Conservation (phyloP, 192 early-diverging fungal genomes). For the Endogone sp. region DNA sequence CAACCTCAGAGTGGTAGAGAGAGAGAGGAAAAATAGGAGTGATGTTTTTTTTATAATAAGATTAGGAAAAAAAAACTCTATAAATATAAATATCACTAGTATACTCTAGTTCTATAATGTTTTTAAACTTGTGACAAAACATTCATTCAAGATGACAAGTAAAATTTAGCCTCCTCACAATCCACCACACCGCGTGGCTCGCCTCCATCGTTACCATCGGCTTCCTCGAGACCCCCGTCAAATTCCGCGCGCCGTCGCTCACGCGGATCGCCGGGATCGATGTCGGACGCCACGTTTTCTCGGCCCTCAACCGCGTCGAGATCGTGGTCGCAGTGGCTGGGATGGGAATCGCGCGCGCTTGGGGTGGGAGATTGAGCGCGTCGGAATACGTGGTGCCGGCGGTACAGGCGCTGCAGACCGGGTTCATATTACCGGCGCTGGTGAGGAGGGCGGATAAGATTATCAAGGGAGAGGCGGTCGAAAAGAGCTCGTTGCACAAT, state of each 20-base stretch:
- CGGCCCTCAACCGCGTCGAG: conserved; percentile 31
- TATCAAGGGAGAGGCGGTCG: background rate
- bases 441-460: background rate
- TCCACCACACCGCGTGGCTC: background rate
- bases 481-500: background rate
- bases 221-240: conserved; percentile 31
- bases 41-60: no score
- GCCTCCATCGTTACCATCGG: conserved; percentile 20
- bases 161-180: no score
- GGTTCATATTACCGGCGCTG: background rate
- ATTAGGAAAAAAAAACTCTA: no score
- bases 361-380: background rate
- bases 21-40: no score
- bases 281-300: conserved; percentile 36
- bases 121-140: no score
- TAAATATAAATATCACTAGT: no score
- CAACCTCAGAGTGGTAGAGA: no score
- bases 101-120: no score
- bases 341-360: background rate
- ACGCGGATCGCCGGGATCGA: conserved; percentile 19
- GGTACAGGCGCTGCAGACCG: background rate
- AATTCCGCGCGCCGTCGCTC: conserved; percentile 27
- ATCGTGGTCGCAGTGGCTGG: conserved; percentile 25
- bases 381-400: background rate
- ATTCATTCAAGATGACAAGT: no score